Base-by-base conservation (phyloP, 1,139 yeast species). In the Hyphopichia pseudoburtonii region DNA sequence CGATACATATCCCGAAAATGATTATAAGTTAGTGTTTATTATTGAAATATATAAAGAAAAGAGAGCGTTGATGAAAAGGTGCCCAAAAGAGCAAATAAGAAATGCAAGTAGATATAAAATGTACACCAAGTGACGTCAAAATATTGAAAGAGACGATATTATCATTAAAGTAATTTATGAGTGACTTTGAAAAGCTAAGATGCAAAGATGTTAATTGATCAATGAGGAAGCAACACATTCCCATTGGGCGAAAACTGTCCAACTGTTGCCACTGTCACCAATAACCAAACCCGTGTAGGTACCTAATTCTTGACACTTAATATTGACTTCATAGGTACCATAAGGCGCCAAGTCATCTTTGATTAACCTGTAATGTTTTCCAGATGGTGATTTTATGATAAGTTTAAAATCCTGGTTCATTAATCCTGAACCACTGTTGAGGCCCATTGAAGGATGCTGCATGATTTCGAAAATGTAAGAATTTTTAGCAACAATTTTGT, bases 161-260 rank as follows among this genome's bases (percentile, higher is more conserved):
- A n/a, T n/a, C n/a, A n/a, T n/a, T n/a, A n/a, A n/a, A n/a, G n/a
- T n/a, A n/a, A 21, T 10, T 21, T 21, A 10, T 21, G 10, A 7
- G 7, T 7, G 7, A 21, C 23, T 21, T 21, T 7, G 10, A 21
- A 21, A 21, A 7, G 9, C 9, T 10, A 7, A 7, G 23, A 21
- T 21, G 10, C 23, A 10, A 21, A 7, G 10, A 7, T 12, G 22
- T 25, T 37, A 44, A 25, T 42, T 41, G 19, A 42, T 48, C 18
- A 56, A 51, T 11, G 48, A 37, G 0, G 62, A 62, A 17, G 56
- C 54, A 1, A 57, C 56, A 57, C 94, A 85, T 32, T 73, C 73
- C 98, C 98, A 92, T 60, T 88, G 96, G 9, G 95, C 90, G 62
- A 87, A 88, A 5, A 86, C 89, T 51, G 89, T 85, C 90, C 96